phyloP scores from a whole-genome alignment of 2,329 filamentous ascomycete species.

The Parasarocladium wereldwijsianum region DNA sequence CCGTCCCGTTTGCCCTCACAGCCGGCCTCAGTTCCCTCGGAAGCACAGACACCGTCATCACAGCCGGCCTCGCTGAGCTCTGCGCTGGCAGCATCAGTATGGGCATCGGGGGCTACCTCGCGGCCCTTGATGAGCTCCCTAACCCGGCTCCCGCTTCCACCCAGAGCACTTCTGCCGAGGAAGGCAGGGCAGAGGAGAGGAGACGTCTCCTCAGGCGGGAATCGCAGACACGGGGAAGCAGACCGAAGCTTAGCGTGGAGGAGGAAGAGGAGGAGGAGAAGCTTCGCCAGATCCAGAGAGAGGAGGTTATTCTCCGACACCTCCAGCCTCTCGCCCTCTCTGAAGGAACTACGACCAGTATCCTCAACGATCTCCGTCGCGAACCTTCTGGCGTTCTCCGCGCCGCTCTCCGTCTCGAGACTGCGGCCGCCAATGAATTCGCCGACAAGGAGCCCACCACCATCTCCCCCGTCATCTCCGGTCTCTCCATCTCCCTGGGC shows the following conservation, averaged over 20 bases:
- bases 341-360: slow-evolving; percentile 7
- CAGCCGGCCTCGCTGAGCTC: slow-evolving; percentile 55
- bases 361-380: slow-evolving; percentile 13
- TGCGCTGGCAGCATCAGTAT: slow-evolving; percentile 60
- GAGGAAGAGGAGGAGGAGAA: slow-evolving; percentile 4
- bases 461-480: slow-evolving; percentile 29
- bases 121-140: slow-evolving; percentile 28
- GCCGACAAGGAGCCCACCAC: slow-evolving; percentile 9
- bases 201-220: slow-evolving; percentile 12
- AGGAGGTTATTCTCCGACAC: slow-evolving; percentile 15
- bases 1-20: slow-evolving; percentile 60
- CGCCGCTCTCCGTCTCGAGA: slow-evolving; percentile 9
- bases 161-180: background rate
- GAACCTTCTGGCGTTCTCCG: slow-evolving; percentile 17
- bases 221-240: too few relatives aligned
- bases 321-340: slow-evolving; percentile 18
- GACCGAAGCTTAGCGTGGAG: too few relatives aligned
- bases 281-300: slow-evolving; percentile 1
- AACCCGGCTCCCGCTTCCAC: background rate
- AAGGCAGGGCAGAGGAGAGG: slow-evolving; percentile 10
- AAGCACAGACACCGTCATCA: slow-evolving; percentile 46
- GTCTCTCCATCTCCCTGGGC: slow-evolving; percentile 43
- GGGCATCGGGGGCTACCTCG: slow-evolving; percentile 57
- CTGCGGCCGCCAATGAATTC: too few relatives aligned
- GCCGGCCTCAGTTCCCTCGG: slow-evolving; percentile 51